Percentiles rank a stretch among this genome's conserved stretches.
These are phyloP conservation scores for Myxozyma neotropica DNA, from an alignment of 805 yeast species.

Conservation along the genomic window DNA sequence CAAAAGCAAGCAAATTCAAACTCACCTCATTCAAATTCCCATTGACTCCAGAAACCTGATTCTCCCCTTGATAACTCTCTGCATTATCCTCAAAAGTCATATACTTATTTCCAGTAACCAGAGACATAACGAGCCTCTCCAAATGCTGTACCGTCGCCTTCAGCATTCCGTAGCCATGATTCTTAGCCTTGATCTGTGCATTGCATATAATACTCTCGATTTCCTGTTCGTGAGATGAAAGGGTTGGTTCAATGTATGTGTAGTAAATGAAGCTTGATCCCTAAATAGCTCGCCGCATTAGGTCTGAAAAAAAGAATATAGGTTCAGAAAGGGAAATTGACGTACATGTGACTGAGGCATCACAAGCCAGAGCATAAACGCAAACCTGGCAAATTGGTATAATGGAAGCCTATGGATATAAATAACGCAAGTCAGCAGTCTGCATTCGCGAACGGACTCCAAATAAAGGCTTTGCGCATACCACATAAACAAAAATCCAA, in stretches of 20 bases:
- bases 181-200: slow-evolving; percentile 8
- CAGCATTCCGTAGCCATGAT: slow-evolving; percentile 4
- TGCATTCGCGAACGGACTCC: no score
- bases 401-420: slow-evolving; percentile 53
- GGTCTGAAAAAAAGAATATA: not conserved
- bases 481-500: slow-evolving; percentile 49
- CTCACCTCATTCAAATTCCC: not conserved
- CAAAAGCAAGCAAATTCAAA: no score
- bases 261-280: slow-evolving; percentile 24
- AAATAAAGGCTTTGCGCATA: slow-evolving; percentile 8
- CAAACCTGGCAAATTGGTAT: slow-evolving; percentile 52
- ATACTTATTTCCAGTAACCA: not conserved
- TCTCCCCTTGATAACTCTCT: not conserved
- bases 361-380: slow-evolving; percentile 62
- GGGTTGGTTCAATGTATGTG: slow-evolving; percentile 27
- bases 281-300: not conserved
- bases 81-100: not conserved
- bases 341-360: slow-evolving; percentile 51
- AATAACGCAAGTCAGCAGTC: not conserved
- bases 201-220: slow-evolving; percentile 8
- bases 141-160: not conserved
- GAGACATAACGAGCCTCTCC: not conserved
- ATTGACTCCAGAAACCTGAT: no score
- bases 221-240: slow-evolving; percentile 25
- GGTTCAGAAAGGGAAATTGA: not conserved